Evolutionary conservation across 2,329 filamentous ascomycete species (phyloP).

Genomic region (Pseudogymnoascus sp.): DNA sequence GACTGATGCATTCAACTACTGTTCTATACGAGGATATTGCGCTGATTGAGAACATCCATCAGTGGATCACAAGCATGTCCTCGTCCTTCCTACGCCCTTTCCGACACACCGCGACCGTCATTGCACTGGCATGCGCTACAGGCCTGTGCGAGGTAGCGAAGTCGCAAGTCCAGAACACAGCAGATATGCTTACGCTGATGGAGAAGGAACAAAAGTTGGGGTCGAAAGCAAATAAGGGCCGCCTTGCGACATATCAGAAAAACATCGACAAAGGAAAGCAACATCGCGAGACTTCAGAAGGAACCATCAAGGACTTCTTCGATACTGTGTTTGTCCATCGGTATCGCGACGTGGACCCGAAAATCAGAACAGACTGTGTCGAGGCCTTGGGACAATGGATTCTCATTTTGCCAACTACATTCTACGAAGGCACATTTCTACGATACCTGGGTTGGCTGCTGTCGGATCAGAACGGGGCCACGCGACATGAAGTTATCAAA

Average conservation of each 20-base stretch:
- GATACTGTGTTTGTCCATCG: slow-evolving; percentile 91
- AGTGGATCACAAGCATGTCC: slow-evolving; percentile 88
- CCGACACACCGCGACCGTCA: slow-evolving; percentile 84
- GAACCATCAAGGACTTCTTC: slow-evolving; percentile 75
- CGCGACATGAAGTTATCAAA: slow-evolving; percentile 77
- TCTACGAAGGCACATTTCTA: slow-evolving; percentile 83
- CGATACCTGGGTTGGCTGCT: slow-evolving; percentile 94
- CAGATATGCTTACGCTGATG: slow-evolving; percentile 69
- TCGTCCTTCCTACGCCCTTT: slow-evolving; percentile 83
- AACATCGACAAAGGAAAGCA: slow-evolving; percentile 46
- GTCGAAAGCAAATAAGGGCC: slow-evolving; percentile 67
- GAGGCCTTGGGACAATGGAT: slow-evolving; percentile 87
- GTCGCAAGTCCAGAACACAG: slow-evolving; percentile 62
- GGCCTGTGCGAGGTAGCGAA: slow-evolving; percentile 68
- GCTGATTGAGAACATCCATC: slow-evolving; percentile 79
- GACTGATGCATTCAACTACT: slow-evolving; percentile 73
- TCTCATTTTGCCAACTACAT: slow-evolving; percentile 71
- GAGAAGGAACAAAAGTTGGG: slow-evolving; percentile 69
- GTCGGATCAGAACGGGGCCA: slow-evolving; percentile 68
- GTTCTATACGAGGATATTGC: slow-evolving; percentile 69
- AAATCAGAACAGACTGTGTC: slow-evolving; percentile 82
- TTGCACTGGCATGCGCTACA: slow-evolving; percentile 71
- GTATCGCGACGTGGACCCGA: slow-evolving; percentile 87
- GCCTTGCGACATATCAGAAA: slow-evolving; percentile 64
- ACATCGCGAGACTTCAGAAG: slow-evolving; percentile 51